A percentile compares a stretch with the other conserved stretches of the same genome.
phyloP scores from a whole-genome alignment of 306 rosid genomes.

The Chamaecrista fasciculata region DNA sequence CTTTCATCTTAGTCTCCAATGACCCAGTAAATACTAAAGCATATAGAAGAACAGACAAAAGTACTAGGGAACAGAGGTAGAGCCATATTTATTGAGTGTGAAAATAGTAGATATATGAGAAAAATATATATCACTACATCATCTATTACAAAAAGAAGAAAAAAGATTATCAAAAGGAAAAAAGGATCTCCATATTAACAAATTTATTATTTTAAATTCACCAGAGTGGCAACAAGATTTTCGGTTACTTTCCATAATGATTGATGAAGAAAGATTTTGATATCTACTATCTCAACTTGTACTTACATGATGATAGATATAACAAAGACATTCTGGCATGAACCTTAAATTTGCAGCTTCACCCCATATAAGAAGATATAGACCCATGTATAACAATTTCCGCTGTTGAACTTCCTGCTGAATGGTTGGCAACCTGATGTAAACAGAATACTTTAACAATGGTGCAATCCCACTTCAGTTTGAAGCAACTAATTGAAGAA shows the following conservation, averaged over 20 bases:
- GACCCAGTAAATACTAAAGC: not conserved
- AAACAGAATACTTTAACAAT: conserved; percentile 18
- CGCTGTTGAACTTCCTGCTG: conserved; percentile 98
- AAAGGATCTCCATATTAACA: not conserved
- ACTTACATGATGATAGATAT: conserved; percentile 93
- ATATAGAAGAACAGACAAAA: not conserved
- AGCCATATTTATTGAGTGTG: not conserved
- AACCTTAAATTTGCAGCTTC: conserved; percentile 98
- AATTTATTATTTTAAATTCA: not conserved
- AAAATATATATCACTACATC: no score
- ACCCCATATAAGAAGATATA: conserved; percentile 98
- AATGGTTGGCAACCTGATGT: conserved; percentile 84
- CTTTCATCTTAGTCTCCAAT: not conserved
- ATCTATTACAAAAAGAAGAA: not conserved
- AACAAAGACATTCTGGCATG: conserved; percentile 99
- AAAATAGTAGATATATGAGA: no score
- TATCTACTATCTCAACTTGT: not conserved
- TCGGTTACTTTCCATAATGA: not conserved
- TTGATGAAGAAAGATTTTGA: conserved; percentile 9
- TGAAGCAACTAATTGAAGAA: not conserved
- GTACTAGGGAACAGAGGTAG: not conserved
- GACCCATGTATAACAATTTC: conserved; percentile 83
- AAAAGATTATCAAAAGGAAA: not conserved
- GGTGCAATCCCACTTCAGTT: conserved; percentile 3
- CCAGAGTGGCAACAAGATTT: not conserved